Conservation (phyloP, 163 green algal genomes). For the Chlamydomonas reinhardtii region DNA sequence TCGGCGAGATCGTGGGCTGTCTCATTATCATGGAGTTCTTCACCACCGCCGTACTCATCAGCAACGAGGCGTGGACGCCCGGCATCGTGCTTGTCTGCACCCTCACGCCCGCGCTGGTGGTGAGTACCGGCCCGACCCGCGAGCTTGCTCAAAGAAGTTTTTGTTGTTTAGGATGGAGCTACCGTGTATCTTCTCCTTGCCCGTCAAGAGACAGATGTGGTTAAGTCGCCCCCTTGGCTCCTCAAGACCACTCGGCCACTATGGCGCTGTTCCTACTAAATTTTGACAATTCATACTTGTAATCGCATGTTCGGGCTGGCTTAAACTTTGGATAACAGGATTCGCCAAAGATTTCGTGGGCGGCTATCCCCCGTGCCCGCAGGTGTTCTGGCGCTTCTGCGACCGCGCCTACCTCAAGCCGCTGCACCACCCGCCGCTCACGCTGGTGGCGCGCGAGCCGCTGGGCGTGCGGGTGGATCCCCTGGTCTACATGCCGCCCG, state of each 20-base stretch:
- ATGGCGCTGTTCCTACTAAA: no score
- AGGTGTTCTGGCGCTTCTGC: conserved; percentile 28
- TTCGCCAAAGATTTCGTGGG: no score
- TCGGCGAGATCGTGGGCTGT: conserved; percentile 25
- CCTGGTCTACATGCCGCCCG: conserved; percentile 22
- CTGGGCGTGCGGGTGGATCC: neutral
- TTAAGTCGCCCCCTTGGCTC: no score
- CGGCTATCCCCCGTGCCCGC: neutral
- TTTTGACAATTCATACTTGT: no score
- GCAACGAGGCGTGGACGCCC: neutral
- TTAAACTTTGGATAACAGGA: no score
- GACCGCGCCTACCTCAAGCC: neutral
- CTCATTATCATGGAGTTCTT: conserved; percentile 8
- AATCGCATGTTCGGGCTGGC: no score
- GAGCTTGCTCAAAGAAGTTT: neutral
- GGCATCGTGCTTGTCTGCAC: neutral
- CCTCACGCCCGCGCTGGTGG: conserved; percentile 30
- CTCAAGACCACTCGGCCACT: no score
- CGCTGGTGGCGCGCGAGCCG: conserved; percentile 9
- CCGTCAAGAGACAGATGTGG: no score
- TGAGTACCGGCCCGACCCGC: neutral
- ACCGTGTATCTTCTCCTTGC: no score
- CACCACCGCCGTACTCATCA: conserved; percentile 11
- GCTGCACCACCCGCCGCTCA: conserved; percentile 22
- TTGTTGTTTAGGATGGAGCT: no score